Base-by-base conservation (phyloP, 306 rosid genomes). In the Quercus variabilis region DNA sequence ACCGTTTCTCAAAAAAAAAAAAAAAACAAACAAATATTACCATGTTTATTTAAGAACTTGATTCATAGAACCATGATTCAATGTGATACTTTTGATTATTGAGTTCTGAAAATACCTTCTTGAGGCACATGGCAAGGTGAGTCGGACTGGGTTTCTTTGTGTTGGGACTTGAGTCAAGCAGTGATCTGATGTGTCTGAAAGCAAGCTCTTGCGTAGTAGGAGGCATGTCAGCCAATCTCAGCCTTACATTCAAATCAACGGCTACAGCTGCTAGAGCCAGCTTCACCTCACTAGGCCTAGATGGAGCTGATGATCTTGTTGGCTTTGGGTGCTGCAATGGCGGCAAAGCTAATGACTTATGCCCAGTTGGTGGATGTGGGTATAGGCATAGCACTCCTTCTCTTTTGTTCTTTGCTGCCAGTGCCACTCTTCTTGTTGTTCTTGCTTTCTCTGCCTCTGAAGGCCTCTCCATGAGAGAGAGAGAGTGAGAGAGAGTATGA, bases 201-300 rank as follows among this genome's bases (percentile, higher is more conserved):
- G 79, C 83, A 31, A 79, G 79, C 51, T 67, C 79, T 60, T 80
- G 83, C 79, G n/a, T 65, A 33, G 23, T 38, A 23, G 79, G 54
- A 63, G 79, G 79, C 83, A 80, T 80, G 43, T 80, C 79, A 4
- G 83, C 83, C 52, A 69, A 74, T 67, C 79, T 74, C 71, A 67
- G 83, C 62, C 83, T 79, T 33, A 80, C 25, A 11, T 80, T 80
- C 75, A 80, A 41, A 64, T 80, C 83, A 21, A 74, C 69, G 20
- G 79, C 83, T 49, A 80, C 25, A 9, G 79, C 79, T 10, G 78
- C 83, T 8, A 79, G 56, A 56, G 38, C 54, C 35, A 79, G 56
- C 67, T 54, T 73, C 35, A 52, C 78, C 49, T 73, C 77, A 55
- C 23, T 35, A 2, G 46, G 46, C 46, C 46, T 8, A 14, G 35